Conservation (phyloP, 2,329 filamentous ascomycete genomes). For the Colletotrichum simmondsii region DNA sequence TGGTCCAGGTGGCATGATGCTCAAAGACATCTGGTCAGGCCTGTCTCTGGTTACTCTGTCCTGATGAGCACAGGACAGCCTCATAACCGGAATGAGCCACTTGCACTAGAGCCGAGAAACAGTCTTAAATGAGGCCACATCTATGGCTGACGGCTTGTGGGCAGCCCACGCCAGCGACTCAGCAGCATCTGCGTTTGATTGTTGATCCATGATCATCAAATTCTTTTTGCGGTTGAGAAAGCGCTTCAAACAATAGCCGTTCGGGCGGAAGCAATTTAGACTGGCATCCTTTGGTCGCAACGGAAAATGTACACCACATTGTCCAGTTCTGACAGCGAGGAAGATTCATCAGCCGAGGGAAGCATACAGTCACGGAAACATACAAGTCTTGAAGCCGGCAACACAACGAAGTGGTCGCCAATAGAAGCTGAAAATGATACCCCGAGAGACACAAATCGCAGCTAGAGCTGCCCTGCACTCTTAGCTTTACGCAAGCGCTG, state of each 20-base stretch:
- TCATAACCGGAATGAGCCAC: neutral
- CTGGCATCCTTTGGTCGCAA: neutral
- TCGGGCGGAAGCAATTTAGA: neutral
- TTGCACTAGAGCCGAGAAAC: neutral
- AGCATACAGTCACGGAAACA: neutral
- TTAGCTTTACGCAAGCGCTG: neutral
- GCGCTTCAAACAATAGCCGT: neutral
- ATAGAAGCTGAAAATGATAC: slow-evolving; percentile 1
- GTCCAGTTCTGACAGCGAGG: neutral
- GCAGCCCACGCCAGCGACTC: neutral
- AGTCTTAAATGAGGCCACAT: neutral
- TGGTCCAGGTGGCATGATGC: neutral
- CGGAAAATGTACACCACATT: neutral
- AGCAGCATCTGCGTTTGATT: neutral
- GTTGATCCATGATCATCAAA: neutral
- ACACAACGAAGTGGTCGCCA: neutral
- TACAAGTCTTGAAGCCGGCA: no score
- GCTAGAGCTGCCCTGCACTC: slow-evolving; percentile 15
- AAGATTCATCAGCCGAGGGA: neutral
- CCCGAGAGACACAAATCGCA: slow-evolving; percentile 5
- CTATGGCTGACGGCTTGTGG: neutral
- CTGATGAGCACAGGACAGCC: neutral
- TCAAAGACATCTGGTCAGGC: neutral
- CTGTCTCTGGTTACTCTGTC: neutral
- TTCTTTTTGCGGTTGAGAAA: neutral